A percentile compares a stretch with the other conserved stretches of the same genome.
These are phyloP conservation scores for Aspergillus pseudoglaucus DNA, from an alignment of 2,329 filamentous ascomycete genomes.

Conservation along the genomic window DNA sequence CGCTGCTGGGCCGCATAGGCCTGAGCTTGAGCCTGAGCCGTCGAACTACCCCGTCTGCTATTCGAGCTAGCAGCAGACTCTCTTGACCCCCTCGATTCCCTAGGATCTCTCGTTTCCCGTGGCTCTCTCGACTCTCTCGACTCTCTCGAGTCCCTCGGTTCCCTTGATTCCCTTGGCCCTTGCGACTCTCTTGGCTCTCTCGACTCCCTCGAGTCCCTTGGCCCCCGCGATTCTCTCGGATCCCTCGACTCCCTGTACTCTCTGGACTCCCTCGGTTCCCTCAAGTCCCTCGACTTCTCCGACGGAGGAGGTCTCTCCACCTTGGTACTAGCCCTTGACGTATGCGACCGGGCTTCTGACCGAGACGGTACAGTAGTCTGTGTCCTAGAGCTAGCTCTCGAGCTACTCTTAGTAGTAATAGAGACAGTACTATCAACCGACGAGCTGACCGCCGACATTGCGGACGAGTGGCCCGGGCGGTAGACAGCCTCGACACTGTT, in stretches of 20 bases:
- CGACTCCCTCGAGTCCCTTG: no score
- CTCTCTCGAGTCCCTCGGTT: no score
- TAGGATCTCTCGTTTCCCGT: no score
- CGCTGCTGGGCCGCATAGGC: slow-evolving; percentile 9
- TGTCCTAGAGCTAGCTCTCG: slow-evolving; percentile 21
- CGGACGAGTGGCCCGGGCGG: slow-evolving; percentile 29
- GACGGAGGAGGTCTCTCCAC: slow-evolving; percentile 15
- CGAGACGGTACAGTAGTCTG: slow-evolving; percentile 24
- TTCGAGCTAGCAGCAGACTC: no score
- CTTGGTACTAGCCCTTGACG: slow-evolving; percentile 21
- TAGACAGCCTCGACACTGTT: slow-evolving; percentile 78
- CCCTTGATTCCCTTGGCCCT: no score
- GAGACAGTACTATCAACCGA: slow-evolving; percentile 32
- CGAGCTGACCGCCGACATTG: slow-evolving; percentile 22
- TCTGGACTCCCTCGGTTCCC: no score
- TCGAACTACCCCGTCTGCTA: no score
- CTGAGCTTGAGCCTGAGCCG: slow-evolving; percentile 12
- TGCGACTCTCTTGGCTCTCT: no score
- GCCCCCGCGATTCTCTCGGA: no score
- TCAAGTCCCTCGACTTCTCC: background rate
- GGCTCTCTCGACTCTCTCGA: no score
- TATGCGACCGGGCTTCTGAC: slow-evolving; percentile 23
- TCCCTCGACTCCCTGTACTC: no score
- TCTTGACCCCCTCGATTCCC: no score
- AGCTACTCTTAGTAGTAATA: slow-evolving; percentile 30